Base-by-base conservation (phyloP, 257 asterid genomes). In the Solanum sitiens region DNA sequence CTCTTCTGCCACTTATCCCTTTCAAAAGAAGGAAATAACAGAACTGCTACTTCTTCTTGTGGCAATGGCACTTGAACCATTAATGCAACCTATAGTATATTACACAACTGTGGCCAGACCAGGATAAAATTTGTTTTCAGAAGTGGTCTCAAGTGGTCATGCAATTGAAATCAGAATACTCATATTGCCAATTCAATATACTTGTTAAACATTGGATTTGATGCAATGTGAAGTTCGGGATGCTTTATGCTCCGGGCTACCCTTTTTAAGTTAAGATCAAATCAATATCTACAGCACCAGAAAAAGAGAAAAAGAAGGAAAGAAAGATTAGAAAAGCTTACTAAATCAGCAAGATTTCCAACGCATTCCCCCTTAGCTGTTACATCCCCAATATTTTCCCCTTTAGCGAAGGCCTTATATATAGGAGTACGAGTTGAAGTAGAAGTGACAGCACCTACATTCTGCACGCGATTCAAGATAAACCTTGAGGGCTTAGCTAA, bases 311-410 rank as follows among this genome's bases (percentile, higher is more conserved):
- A 79, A 67, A 37, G 45, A 39, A 23, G 75, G 89, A 87, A 42
- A 76, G 71, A 59, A 33, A 72, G 63, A 88, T 56, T 40, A 85
- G 89, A 87, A 56, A 50, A 86, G 88, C 92, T 73, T 94, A 97
- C 99, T 95, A 96, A 92, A 92, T 97, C 99, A 86, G 99, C 99
- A 87, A 97, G 70, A 92, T 97, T 97, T 59, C 95, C 98, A 90
- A 96, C 98, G 67, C 99, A 96, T 90, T 97, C 99, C 53, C 99
- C 99, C 90, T 97, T 97, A 32, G 99, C 99, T 87, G 99, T 97
- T 88, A 97, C 99, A 94, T 97, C 99, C 85, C 99, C 99, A 83
- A 97, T 97, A 88, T 97, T 97, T 93, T 97, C 99, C 87, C 99
- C 99, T 92, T 92, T 94, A 73, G 99, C 99, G 88, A 97, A 97